These are phyloP conservation scores for Neoascochyta sp. DNA, from an alignment of 2,329 filamentous ascomycete species.

Conservation along the genomic window DNA sequence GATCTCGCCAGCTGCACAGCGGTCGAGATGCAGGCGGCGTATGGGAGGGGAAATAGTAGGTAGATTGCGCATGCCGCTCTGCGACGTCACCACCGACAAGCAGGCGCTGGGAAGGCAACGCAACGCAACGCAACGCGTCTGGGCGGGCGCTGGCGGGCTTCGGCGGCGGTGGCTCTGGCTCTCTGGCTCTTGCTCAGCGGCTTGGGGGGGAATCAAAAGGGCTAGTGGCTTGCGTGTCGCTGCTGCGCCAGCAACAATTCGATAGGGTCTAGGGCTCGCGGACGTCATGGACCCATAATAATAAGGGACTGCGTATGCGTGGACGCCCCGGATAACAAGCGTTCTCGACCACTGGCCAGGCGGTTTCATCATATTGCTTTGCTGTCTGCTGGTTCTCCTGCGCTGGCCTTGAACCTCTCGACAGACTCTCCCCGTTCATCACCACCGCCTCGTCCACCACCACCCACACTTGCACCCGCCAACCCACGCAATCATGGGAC, in stretches of 20 bases:
- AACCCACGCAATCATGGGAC: slow-evolving; percentile 9
- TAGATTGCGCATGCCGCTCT: too few species aligned
- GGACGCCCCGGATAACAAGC: too few species aligned
- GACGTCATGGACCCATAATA: too few species aligned
- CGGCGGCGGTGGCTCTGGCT: slow-evolving; percentile 4
- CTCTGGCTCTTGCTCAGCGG: too few species aligned
- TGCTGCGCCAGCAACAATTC: slow-evolving; percentile 7
- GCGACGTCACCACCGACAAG: slow-evolving; percentile 9
- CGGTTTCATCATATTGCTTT: slow-evolving; percentile 8
- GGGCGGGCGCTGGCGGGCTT: slow-evolving; percentile 6
- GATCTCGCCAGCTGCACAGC: slow-evolving; percentile 2
- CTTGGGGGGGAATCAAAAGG: too few species aligned
- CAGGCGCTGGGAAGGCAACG: too few species aligned
- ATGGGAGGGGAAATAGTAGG: too few species aligned
- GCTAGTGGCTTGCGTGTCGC: slow-evolving; percentile 11
- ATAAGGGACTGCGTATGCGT: too few species aligned
- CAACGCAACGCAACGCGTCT: slow-evolving; percentile 8
- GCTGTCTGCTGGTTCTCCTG: not conserved
- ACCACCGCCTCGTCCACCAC: not conserved
- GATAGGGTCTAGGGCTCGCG: too few species aligned
- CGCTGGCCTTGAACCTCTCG: slow-evolving; percentile 1
- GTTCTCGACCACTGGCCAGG: slow-evolving; percentile 6
- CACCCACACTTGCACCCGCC: too few species aligned
- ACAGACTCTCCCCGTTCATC: not conserved
- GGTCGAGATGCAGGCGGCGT: slow-evolving; percentile 5